Evolutionary conservation across 192 early-diverging fungal species (phyloP), one percentile per base, ranked within the genome.

Genomic region (Phycomyces nitens): DNA sequence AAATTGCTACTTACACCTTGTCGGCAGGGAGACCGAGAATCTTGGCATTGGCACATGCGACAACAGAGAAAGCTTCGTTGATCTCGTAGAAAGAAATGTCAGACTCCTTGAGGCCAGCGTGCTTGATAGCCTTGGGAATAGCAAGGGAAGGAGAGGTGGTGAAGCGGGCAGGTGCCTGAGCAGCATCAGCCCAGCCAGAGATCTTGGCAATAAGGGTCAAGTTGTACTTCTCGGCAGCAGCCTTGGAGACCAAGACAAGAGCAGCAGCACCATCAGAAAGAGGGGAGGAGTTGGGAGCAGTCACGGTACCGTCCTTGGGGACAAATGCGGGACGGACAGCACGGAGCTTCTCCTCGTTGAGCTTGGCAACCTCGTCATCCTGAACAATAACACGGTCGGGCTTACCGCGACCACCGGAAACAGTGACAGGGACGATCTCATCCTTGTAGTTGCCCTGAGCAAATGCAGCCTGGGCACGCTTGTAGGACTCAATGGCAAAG

Each of bases 301-400:
- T 98, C 43, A 98, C 95, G 4, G 94, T 91, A 59, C 96, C 96
- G 21, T 84, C 84, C 51, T 81, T 86, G 55, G 87, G 65, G 53
- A 87, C 80, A 82, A 98, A 98, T 20, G 91, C 91, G 15, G 94
- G 91, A 62, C 90, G 89, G 69, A 97, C 84, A 53, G 89, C 83
- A 65, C 92, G 86, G 41, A 98, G 80, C 80, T 98, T 98, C 42
- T 89, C 88, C 42, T 83, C 77, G 66, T 95, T 94, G 62, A 90
- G 78, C 78, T 89, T 90, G 10, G 78, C 64, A 22, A 80, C 68
- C 59, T 90, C 90, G 54, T 92, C 90, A 71, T 92, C 90, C 22
- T 70, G 60, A n/a, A 64, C 71, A 43, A 92, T 74, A 29, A 86
- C 64, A 60, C 80, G 75, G 34, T 83, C 76, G 27, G 86, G 88